Percentiles rank a stretch among this genome's conserved stretches.
phyloP scores from a whole-genome alignment of 495 filamentous ascomycete species.

The Podospora pseudocomata region DNA sequence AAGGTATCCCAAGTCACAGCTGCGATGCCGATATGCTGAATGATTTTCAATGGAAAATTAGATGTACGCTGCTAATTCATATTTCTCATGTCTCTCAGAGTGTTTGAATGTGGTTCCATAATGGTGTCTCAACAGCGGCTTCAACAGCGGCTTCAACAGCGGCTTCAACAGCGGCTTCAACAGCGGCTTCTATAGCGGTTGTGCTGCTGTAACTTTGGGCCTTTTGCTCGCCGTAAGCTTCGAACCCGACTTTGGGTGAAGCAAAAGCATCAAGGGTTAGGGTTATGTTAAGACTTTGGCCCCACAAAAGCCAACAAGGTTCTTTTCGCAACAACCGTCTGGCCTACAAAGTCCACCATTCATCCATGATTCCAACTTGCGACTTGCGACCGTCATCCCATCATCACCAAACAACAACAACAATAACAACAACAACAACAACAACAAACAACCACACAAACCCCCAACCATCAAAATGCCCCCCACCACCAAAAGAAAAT shows the following conservation, averaged over 20 bases:
- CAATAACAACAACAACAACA: no score
- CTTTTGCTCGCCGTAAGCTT: no score
- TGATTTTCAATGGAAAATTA: background rate
- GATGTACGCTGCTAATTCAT: no score
- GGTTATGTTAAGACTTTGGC: background rate
- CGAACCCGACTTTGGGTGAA: no score
- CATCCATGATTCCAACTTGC: background rate
- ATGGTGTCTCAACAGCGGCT: no score
- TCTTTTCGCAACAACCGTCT: background rate
- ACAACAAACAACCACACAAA: background rate
- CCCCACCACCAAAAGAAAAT: constrained; percentile 18
- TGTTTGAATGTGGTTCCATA: no score
- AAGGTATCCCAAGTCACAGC: background rate
- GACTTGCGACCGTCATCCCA: background rate
- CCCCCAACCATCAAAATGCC: background rate
- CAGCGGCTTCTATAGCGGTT: no score
- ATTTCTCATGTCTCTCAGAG: no score
- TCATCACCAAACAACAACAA: background rate
- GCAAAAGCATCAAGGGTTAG: no score
- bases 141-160: no score
- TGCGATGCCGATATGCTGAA: background rate
- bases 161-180: no score
- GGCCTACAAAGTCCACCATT: background rate
- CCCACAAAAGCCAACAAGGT: background rate
- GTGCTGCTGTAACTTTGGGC: no score